Conservation (phyloP, 345 rosid species). For the Boechera retrofracta region DNA sequence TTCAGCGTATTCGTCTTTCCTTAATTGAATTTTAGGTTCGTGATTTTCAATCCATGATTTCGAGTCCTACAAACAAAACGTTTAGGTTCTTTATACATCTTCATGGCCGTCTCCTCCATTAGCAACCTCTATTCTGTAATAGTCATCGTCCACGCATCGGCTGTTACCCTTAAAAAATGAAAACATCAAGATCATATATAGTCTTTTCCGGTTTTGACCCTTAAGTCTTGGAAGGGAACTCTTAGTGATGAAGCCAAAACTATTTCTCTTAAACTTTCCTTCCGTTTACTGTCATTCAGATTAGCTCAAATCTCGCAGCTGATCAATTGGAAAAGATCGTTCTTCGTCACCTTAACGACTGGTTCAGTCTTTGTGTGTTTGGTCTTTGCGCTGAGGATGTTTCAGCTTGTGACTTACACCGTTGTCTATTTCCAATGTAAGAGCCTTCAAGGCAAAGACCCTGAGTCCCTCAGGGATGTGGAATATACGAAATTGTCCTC, state of each 20-base stretch:
- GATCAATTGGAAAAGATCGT: constrained; percentile 6
- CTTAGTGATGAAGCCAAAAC: constrained; percentile 52
- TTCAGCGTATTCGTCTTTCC: too few species aligned
- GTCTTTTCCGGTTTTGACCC: constrained; percentile 33
- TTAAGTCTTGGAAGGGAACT: constrained; percentile 48
- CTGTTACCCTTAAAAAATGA: constrained; percentile 40
- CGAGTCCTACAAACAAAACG: neutral
- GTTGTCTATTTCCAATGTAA: constrained; percentile 55
- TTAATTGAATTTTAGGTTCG: too few species aligned
- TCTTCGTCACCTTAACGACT: neutral
- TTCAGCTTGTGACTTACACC: constrained; percentile 47
- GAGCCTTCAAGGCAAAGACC: constrained; percentile 52
- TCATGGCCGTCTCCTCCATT: constrained; percentile 37
- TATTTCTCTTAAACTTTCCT: constrained; percentile 51
- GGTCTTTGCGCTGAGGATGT: constrained; percentile 43
- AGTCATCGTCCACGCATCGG: constrained; percentile 48
- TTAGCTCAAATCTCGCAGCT: constrained; percentile 22
- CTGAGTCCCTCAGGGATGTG: constrained; percentile 36
- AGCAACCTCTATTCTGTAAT: constrained; percentile 38
- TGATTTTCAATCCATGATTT: too few species aligned
- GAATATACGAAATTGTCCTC: too few species aligned
- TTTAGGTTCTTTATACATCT: constrained; percentile 35
- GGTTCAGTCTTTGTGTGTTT: constrained; percentile 40
- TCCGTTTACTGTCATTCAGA: constrained; percentile 18
- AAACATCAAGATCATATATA: constrained; percentile 24